Conservation (phyloP, 495 filamentous ascomycete species). For the Aspergillus haitiensis region DNA sequence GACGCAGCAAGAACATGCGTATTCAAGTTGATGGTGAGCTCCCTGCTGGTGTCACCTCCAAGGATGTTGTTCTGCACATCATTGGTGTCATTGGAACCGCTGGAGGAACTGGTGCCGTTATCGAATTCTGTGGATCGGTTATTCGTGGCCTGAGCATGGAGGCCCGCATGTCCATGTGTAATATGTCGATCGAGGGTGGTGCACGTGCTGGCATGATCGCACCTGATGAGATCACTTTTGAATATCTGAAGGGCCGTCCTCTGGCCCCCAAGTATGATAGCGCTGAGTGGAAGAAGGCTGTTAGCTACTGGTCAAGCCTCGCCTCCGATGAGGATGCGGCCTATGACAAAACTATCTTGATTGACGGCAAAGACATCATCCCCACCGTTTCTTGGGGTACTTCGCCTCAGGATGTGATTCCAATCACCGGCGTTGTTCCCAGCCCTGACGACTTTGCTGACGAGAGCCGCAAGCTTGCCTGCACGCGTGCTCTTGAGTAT, state of each 20-base stretch:
- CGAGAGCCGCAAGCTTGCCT: constrained; percentile 72
- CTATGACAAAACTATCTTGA: constrained; percentile 82
- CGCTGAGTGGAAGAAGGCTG: constrained; percentile 85
- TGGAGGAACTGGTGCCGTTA: constrained; percentile 90
- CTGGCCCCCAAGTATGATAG: constrained; percentile 81
- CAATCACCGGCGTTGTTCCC: constrained; percentile 87
- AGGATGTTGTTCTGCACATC: constrained; percentile 91
- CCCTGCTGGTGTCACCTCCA: constrained; percentile 88
- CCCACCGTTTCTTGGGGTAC: constrained; percentile 98
- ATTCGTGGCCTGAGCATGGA: constrained; percentile 92
- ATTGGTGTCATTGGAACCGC: constrained; percentile 96
- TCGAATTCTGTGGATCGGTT: constrained; percentile 94
- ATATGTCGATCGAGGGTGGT: constrained; percentile 99
- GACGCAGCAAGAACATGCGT: constrained; percentile 97
- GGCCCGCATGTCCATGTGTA: constrained; percentile 98
- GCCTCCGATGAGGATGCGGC: constrained; percentile 80
- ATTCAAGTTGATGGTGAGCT: constrained; percentile 92
- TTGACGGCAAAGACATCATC: constrained; percentile 87
- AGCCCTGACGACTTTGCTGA: constrained; percentile 82
- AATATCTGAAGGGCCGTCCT: constrained; percentile 89
- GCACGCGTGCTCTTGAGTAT: constrained; percentile 83
- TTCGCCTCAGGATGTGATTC: constrained; percentile 90
- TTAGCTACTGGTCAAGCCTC: constrained; percentile 85
- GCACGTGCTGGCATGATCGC: constrained; percentile 96
- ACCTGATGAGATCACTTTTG: constrained; percentile 89